phyloP scores from a whole-genome alignment of 2,329 filamentous ascomycete species.

The Aspergillus pseudonomiae region DNA sequence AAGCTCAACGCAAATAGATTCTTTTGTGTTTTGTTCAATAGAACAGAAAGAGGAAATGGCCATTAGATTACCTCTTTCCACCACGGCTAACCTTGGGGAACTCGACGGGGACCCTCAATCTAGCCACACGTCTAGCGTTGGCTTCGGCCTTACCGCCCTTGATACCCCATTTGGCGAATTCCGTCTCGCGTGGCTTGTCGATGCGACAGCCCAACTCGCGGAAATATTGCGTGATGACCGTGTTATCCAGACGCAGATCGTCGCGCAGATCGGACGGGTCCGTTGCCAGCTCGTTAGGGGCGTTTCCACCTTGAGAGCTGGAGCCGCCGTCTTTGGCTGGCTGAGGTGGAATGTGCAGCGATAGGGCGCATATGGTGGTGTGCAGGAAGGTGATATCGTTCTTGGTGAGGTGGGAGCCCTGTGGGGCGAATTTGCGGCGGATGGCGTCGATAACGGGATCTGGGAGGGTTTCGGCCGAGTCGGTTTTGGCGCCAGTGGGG shows the following conservation, averaged over 20 bases:
- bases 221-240: slow-evolving; percentile 44
- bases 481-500: slow-evolving; percentile 26
- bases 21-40: not conserved
- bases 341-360: slow-evolving; percentile 49
- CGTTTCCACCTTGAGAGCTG: slow-evolving; percentile 39
- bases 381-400: slow-evolving; percentile 47
- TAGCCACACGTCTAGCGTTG: slow-evolving; percentile 60
- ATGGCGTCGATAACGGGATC: slow-evolving; percentile 45
- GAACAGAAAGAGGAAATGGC: not conserved
- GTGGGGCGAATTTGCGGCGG: slow-evolving; percentile 46
- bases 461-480: slow-evolving; percentile 30
- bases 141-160: slow-evolving; percentile 65
- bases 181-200: slow-evolving; percentile 44
- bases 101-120: slow-evolving; percentile 74
- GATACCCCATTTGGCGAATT: slow-evolving; percentile 46
- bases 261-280: slow-evolving; percentile 50
- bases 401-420: slow-evolving; percentile 37
- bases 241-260: slow-evolving; percentile 45
- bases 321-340: slow-evolving; percentile 41
- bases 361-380: slow-evolving; percentile 50
- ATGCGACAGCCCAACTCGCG: slow-evolving; percentile 50
- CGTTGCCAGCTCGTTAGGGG: slow-evolving; percentile 43
- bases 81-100: slow-evolving; percentile 70
- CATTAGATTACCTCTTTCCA: slow-evolving; percentile 29
- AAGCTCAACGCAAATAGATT: not conserved